phyloP scores from a whole-genome alignment of 495 filamentous ascomycete species.

The Letharia lupina region DNA sequence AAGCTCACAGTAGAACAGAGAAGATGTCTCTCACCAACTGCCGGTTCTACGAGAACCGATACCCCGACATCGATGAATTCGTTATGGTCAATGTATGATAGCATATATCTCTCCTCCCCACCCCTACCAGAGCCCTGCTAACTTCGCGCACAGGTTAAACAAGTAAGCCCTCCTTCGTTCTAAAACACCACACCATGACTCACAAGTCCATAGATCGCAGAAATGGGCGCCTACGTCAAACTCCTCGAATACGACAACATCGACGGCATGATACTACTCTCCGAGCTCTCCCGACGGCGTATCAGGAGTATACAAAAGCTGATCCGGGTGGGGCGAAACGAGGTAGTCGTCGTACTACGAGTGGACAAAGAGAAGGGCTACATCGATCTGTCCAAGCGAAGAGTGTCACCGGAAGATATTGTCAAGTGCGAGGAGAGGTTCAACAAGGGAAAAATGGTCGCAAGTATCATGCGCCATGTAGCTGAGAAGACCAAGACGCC shows the following conservation, averaged over 20 bases:
- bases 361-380: conserved; percentile 99
- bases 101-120: too few relatives aligned
- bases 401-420: conserved; percentile 95
- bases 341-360: conserved; percentile 94
- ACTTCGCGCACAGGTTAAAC: conserved; percentile 49
- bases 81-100: conserved; percentile 91
- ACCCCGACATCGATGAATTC: conserved; percentile 96
- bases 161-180: conserved; percentile 46
- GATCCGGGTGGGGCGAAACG: conserved; percentile 93
- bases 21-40: conserved; percentile 95
- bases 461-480: conserved; percentile 95
- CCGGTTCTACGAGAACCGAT: conserved; percentile 98
- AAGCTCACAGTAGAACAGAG: neutral
- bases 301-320: conserved; percentile 98
- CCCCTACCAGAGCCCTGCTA: neutral
- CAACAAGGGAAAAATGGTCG: conserved; percentile 99
- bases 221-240: conserved; percentile 99
- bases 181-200: conserved; percentile 20
- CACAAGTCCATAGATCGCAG: conserved; percentile 65
- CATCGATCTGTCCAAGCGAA: conserved; percentile 96
- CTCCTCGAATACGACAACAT: conserved; percentile 99
- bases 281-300: conserved; percentile 90
- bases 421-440: conserved; percentile 97
- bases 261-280: conserved; percentile 98
- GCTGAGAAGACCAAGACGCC: conserved; percentile 92